These are phyloP conservation scores for Phytophthora sojae DNA, from an alignment of 352 stramenopile species.

Conservation along the genomic window DNA sequence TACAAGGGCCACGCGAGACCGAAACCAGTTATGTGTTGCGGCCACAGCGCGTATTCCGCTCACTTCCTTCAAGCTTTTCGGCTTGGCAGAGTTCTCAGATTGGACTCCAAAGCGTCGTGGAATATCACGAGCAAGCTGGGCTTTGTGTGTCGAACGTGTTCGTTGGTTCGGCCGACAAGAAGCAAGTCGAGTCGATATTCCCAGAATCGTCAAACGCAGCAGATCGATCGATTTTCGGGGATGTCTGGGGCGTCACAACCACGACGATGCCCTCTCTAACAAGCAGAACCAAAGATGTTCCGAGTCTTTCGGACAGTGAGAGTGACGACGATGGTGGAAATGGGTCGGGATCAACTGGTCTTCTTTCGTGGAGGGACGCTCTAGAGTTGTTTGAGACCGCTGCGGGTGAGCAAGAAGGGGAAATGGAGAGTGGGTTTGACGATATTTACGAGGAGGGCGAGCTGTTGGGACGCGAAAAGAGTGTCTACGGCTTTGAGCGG, in stretches of 20 bases:
- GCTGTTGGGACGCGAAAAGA: constrained; percentile 39
- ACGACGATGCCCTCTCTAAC: constrained; percentile 44
- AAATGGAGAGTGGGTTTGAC: constrained; percentile 34
- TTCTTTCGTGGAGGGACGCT: constrained; percentile 27
- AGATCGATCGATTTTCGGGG: constrained; percentile 27
- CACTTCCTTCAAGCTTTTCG: constrained; percentile 44
- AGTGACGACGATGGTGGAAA: constrained; percentile 68
- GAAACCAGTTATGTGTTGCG: constrained; percentile 55
- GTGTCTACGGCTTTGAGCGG: constrained; percentile 56
- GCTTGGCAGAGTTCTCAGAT: constrained; percentile 45
- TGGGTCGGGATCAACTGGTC: background rate
- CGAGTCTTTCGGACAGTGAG: constrained; percentile 77
- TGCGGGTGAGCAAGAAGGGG: constrained; percentile 44
- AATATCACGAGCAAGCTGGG: constrained; percentile 19
- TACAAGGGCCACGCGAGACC: constrained; percentile 56
- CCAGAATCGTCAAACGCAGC: background rate
- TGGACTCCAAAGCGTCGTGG: constrained; percentile 49
- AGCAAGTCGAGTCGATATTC: constrained; percentile 27
- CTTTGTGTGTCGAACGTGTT: constrained; percentile 39
- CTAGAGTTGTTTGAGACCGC: constrained; percentile 28
- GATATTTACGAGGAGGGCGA: constrained; percentile 51
- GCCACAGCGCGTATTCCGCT: constrained; percentile 58
- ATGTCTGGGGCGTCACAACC: constrained; percentile 57
- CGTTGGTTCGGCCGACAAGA: constrained; percentile 24
- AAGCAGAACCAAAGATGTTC: constrained; percentile 47